Percentiles rank a stretch among this genome's conserved stretches.
Evolutionary conservation across 345 rosid genomes (phyloP).

Genomic region (Theobroma cacao): DNA sequence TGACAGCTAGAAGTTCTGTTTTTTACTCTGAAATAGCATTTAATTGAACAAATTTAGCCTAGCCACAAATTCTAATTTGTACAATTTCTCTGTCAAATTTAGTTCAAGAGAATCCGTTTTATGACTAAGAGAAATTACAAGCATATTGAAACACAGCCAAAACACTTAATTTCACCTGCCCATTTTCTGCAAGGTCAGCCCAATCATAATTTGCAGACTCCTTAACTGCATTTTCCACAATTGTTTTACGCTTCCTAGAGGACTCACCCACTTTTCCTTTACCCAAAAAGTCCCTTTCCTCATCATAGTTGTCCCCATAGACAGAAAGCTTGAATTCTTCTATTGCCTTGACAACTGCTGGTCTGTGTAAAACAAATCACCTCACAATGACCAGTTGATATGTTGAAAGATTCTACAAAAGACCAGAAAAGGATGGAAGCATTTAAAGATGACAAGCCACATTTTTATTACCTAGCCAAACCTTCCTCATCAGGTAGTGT

Average conservation of each 20-base stretch:
- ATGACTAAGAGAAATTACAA: background rate
- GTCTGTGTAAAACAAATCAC: constrained; percentile 35
- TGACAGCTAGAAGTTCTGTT: background rate
- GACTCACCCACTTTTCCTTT: constrained; percentile 46
- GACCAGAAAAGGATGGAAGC: background rate
- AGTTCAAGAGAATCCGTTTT: background rate
- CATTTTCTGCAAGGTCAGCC: constrained; percentile 71
- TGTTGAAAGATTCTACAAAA: background rate
- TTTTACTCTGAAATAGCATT: background rate
- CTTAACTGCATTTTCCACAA: constrained; percentile 43
- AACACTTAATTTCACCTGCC: constrained; percentile 53
- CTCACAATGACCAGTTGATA: background rate
- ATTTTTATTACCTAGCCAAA: constrained; percentile 54
- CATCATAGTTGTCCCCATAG: constrained; percentile 65
- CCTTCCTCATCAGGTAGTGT: constrained; percentile 91
- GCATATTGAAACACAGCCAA: background rate
- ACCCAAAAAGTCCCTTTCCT: constrained; percentile 38
- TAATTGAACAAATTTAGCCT: background rate
- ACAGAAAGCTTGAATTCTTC: constrained; percentile 76
- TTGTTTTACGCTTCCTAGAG: constrained; percentile 66
- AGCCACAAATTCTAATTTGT: background rate
- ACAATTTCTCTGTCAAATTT: background rate
- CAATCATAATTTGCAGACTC: constrained; percentile 53
- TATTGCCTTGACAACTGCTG: constrained; percentile 57
- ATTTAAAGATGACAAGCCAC: background rate